Conservation (phyloP, 495 filamentous ascomycete species). For the Hyaloscypha hepaticicola region DNA sequence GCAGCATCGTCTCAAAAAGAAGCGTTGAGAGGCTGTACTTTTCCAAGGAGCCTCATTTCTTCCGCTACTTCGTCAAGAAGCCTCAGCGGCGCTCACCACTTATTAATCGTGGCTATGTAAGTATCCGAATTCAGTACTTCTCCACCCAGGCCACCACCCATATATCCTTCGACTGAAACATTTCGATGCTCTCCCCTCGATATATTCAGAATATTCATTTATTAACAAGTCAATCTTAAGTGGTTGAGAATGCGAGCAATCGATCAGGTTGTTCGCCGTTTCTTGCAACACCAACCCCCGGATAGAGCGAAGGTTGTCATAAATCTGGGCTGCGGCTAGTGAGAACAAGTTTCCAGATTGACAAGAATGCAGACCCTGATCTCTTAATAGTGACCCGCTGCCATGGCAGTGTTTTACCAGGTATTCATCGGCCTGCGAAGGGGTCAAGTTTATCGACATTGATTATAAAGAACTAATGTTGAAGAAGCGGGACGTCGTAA, state of each 20-base stretch:
- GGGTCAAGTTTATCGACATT: constrained; percentile 76
- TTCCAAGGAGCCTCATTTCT: constrained; percentile 70
- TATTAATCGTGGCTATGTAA: constrained; percentile 76
- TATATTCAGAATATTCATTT: background rate
- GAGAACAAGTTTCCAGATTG: constrained; percentile 39
- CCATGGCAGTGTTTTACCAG: constrained; percentile 77
- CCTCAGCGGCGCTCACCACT: constrained; percentile 75
- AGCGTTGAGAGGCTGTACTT: constrained; percentile 85
- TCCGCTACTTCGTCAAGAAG: constrained; percentile 83
- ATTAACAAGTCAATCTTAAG: background rate
- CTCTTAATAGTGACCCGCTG: constrained; percentile 69
- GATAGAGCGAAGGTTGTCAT: constrained; percentile 68
- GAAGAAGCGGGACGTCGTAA: constrained; percentile 68
- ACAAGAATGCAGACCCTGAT: constrained; percentile 6
- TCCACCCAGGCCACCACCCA: background rate
- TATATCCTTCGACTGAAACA: background rate
- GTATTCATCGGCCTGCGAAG: constrained; percentile 52
- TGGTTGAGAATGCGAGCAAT: constrained; percentile 70
- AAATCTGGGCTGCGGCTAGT: constrained; percentile 92
- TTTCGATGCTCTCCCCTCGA: background rate
- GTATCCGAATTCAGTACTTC: background rate
- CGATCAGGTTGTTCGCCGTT: constrained; percentile 67
- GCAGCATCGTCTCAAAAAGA: constrained; percentile 86
- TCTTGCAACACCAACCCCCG: constrained; percentile 58
- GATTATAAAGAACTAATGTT: constrained; percentile 81